Percentiles rank a stretch among this genome's conserved stretches.
Evolutionary conservation across 306 rosid genomes (phyloP).

Genomic region (Alnus glutinosa): DNA sequence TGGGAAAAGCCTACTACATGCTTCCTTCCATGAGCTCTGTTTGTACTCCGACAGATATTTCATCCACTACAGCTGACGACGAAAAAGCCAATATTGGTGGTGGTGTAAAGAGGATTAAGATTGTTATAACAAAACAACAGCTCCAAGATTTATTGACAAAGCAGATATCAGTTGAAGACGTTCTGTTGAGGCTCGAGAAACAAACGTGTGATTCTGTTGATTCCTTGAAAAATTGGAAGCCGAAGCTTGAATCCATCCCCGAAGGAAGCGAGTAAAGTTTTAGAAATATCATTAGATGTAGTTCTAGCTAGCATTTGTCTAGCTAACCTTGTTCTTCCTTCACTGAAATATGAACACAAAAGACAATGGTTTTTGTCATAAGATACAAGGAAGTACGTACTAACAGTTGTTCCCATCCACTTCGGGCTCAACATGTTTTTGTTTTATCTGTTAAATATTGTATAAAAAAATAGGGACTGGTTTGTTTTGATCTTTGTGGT

Average conservation of each 20-base stretch:
- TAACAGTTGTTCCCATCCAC: neutral
- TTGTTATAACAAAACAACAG: slow-evolving; percentile 63
- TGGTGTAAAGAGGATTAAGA: slow-evolving; percentile 52
- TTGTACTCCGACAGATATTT: neutral
- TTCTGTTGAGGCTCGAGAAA: slow-evolving; percentile 35
- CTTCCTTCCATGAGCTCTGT: slow-evolving; percentile 18
- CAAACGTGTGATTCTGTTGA: neutral
- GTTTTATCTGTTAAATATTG: neutral
- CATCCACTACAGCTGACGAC: neutral
- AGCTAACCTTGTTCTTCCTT: neutral
- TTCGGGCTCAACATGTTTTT: neutral
- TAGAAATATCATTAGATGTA: too few relatives aligned
- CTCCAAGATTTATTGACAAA: slow-evolving; percentile 56
- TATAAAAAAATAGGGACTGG: neutral
- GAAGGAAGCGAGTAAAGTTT: slow-evolving; percentile 50
- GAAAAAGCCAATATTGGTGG: neutral
- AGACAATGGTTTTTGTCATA: neutral
- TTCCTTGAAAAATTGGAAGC: slow-evolving; percentile 35
- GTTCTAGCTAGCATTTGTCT: neutral
- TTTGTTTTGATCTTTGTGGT: neutral
- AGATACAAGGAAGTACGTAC: neutral
- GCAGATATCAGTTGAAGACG: slow-evolving; percentile 50
- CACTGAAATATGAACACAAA: neutral
- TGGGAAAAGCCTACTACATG: slow-evolving; percentile 60
- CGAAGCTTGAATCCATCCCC: slow-evolving; percentile 59